Conservation (phyloP, 805 yeast genomes). For the Saccharomycopsis javanensis region DNA sequence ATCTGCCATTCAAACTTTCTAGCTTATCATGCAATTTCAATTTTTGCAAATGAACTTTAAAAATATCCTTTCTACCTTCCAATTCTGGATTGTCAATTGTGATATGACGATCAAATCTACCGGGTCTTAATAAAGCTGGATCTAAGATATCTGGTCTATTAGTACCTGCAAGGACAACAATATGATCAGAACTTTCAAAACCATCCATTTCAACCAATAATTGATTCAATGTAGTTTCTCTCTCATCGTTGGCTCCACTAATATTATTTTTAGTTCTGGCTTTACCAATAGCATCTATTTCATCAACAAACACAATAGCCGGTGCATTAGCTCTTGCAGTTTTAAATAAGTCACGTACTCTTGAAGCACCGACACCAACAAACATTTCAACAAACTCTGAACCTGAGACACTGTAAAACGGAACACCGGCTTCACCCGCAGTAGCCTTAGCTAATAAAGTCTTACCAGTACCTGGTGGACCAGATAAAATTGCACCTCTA, state of each 20-base stretch:
- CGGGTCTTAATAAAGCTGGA: slow-evolving; percentile 90
- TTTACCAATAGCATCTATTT: slow-evolving; percentile 98
- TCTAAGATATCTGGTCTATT: slow-evolving; percentile 92
- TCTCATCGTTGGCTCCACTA: slow-evolving; percentile 86
- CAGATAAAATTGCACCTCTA: slow-evolving; percentile 93
- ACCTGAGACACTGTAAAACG: slow-evolving; percentile 91
- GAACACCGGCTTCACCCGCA: slow-evolving; percentile 98
- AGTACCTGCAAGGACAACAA: slow-evolving; percentile 96
- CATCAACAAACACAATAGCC: slow-evolving; percentile 92
- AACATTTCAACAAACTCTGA: slow-evolving; percentile 98
- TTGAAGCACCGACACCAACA: slow-evolving; percentile 97
- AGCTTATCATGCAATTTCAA: slow-evolving; percentile 49
- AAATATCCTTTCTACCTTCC: slow-evolving; percentile 90
- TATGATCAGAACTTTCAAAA: slow-evolving; percentile 80
- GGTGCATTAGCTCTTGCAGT: slow-evolving; percentile 94
- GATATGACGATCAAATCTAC: slow-evolving; percentile 93
- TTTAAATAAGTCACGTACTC: slow-evolving; percentile 91
- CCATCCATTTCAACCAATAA: slow-evolving; percentile 98
- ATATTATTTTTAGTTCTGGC: slow-evolving; percentile 65
- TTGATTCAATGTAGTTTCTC: slow-evolving; percentile 94
- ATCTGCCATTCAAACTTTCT: slow-evolving; percentile 63
- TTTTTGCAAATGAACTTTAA: slow-evolving; percentile 72
- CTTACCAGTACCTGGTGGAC: slow-evolving; percentile 99
- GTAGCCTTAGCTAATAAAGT: slow-evolving; percentile 95
- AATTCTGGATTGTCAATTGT: slow-evolving; percentile 88